Conservation (phyloP, 257 asterid genomes). For the Ilex asprella region DNA sequence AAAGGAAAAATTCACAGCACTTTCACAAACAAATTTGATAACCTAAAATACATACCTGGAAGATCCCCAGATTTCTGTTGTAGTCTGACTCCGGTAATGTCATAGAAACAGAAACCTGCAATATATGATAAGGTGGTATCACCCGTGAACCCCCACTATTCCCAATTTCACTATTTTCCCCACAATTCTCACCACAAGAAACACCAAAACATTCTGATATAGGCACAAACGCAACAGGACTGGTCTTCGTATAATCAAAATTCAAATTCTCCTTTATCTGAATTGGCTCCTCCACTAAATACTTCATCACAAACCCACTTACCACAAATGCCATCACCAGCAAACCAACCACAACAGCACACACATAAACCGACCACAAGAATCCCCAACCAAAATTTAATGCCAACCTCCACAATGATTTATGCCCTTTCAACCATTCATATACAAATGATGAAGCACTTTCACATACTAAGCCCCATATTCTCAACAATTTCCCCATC, state of each 20-base stretch:
- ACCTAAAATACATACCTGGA: constrained; percentile 50
- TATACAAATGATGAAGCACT: constrained; percentile 21
- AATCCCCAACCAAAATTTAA: constrained; percentile 85
- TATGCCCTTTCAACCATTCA: constrained; percentile 58
- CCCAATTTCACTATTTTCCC: constrained; percentile 29
- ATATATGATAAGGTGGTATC: constrained; percentile 60
- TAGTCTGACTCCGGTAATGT: constrained; percentile 79
- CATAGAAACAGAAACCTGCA: constrained; percentile 65
- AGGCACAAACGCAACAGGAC: constrained; percentile 76
- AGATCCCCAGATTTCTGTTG: constrained; percentile 82
- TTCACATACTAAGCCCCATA: constrained; percentile 30
- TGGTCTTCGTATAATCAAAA: constrained; percentile 80
- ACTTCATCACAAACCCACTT: constrained; percentile 52
- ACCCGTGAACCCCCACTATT: constrained; percentile 35
- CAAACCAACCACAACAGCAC: constrained; percentile 55
- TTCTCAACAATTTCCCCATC: constrained; percentile 18
- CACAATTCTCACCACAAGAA: constrained; percentile 28
- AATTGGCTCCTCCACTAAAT: constrained; percentile 68
- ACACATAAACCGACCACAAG: constrained; percentile 77
- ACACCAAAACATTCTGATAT: constrained; percentile 26
- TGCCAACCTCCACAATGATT: constrained; percentile 54
- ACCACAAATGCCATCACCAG: constrained; percentile 59
- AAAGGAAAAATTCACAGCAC: no score
- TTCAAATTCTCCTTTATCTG: constrained; percentile 53
- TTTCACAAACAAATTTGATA: neutral